Evolutionary conservation across 768 basidiomycete species (phyloP), one percentile per base, ranked within the genome.

Genomic region (Psilocybe tampanensis): DNA sequence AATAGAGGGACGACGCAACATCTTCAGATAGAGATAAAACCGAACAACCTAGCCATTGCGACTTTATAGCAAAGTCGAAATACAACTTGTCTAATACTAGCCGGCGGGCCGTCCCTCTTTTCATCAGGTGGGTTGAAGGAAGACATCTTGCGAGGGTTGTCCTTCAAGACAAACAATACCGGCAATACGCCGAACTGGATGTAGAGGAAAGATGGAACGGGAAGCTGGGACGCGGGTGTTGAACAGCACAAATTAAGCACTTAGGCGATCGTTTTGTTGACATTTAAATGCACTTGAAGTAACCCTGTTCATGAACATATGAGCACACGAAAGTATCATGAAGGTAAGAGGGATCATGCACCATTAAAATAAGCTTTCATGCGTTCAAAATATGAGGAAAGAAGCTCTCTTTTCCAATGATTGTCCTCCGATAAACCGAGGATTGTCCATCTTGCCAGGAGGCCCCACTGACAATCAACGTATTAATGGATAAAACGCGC

Each of bases 1-100:
- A 36, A 34, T 17, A 17, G 43, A 13, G 11, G 52, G 45, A 33
- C 45, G 6, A 69, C 47, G 8, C 67, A 56, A 8, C 66, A 55
- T 13, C 19, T 49, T 29, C 13, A 39, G 12, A 39, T 39, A 15
- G n/a, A 29, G 36, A 15, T n/a, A 39, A 15, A 5, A 15, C 15
- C 4, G 36, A 39, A n/a, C n/a, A n/a, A n/a, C n/a, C n/a, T 13
- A n/a, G 6, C 36, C 36, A 15, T 13, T 5, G 12, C 4, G 36
- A 13, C 36, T 39, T 39, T 39, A 39, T 39, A 39, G 36, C 36
- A 39, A 29, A 29, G 29, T 29, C 9, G 29, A 9, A 4, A 29
- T 5, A 29, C 4, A 29, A 9, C 29, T 29, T 29, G 7, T 39
- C 36, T 13, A 15, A 39, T n/a, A n/a, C n/a, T n/a, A n/a, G n/a